Base-by-base conservation (phyloP, 176 grass and related monocot species). In the Triticum urartu region DNA sequence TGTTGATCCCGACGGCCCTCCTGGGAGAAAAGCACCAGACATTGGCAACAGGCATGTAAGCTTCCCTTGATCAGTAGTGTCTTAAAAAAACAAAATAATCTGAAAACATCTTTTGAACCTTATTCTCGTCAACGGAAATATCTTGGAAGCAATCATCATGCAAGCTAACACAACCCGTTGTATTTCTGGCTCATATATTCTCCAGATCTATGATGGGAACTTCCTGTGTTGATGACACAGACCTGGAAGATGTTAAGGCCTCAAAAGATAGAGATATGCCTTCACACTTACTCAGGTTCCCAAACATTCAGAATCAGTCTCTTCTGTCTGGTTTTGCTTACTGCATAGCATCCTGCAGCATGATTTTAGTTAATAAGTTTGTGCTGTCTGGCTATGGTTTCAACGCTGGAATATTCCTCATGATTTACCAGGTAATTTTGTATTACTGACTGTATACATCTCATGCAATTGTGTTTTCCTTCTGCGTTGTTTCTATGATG, bases 331-430 rank as follows among this genome's bases (percentile, higher is more conserved):
- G 95, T 79, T 78, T 95, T 28, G 93, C 92, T 9, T 98, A 98
- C 83, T 95, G 95, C 71, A 56, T 98, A 84, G 90, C 93, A 73
- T 95, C 93, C n/a, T 95, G 91, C 79, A 92, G 93, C 89, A 98
- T 98, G 96, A 98, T 98, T 77, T 86, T 98, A 33, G 86, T 98
- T 56, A 98, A 98, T 84, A 98, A 98, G 58, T 95, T 86, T 87
- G 81, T 98, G 40, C 73, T 98, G 32, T 98, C 93, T 76, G 93
- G 82, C 76, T 98, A 94, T 35, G 84, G 93, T 89, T 98, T 98
- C 84, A 91, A 64, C 82, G 96, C 96, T 86, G 93, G 93, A 69
- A 94, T 98, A 77, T 98, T 88, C n/a, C 86, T 98, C 77, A 98
- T 98, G 96, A 77, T 98, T 58, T 98, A 98, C 76, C 96, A 98